These are phyloP conservation scores for Alternaria burnsii DNA, from an alignment of 2,329 filamentous ascomycete genomes.

Conservation along the genomic window DNA sequence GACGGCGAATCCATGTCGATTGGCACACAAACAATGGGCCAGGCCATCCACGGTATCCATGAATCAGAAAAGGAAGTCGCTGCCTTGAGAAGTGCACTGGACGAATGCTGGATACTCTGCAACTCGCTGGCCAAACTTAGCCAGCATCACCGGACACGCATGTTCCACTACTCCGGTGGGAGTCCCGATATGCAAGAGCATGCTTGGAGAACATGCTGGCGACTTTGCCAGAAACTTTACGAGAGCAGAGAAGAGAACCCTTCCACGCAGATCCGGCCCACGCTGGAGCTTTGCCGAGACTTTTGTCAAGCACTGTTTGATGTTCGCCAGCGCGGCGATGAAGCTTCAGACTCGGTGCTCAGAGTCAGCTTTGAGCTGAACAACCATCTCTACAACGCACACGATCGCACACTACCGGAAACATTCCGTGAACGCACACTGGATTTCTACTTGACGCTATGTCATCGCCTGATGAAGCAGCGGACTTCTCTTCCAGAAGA, in stretches of 20 bases:
- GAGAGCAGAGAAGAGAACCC: constrained; percentile 77
- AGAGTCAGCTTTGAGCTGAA: constrained; percentile 94
- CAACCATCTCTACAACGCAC: constrained; percentile 93
- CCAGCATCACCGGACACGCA: constrained; percentile 80
- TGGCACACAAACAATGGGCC: constrained; percentile 52
- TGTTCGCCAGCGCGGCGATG: constrained; percentile 78
- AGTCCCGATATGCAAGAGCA: constrained; percentile 82
- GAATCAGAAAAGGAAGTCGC: constrained; percentile 69
- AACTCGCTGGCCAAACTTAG: constrained; percentile 88
- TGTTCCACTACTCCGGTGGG: constrained; percentile 75
- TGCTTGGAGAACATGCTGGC: constrained; percentile 95
- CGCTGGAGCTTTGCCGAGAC: constrained; percentile 85
- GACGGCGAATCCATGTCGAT: constrained; percentile 33
- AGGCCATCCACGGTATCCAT: constrained; percentile 66
- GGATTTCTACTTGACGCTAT: constrained; percentile 93
- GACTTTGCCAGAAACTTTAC: constrained; percentile 88
- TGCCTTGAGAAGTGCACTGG: constrained; percentile 77
- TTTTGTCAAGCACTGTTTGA: constrained; percentile 94
- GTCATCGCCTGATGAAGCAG: constrained; percentile 96
- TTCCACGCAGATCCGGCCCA: constrained; percentile 73
- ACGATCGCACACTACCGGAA: constrained; percentile 83
- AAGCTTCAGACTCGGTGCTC: constrained; percentile 83
- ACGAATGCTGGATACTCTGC: constrained; percentile 93
- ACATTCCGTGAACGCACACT: constrained; percentile 88
- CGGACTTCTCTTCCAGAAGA: constrained; percentile 79